Evolutionary conservation across 345 rosid species (phyloP).

Genomic region (Kernera saxatilis): DNA sequence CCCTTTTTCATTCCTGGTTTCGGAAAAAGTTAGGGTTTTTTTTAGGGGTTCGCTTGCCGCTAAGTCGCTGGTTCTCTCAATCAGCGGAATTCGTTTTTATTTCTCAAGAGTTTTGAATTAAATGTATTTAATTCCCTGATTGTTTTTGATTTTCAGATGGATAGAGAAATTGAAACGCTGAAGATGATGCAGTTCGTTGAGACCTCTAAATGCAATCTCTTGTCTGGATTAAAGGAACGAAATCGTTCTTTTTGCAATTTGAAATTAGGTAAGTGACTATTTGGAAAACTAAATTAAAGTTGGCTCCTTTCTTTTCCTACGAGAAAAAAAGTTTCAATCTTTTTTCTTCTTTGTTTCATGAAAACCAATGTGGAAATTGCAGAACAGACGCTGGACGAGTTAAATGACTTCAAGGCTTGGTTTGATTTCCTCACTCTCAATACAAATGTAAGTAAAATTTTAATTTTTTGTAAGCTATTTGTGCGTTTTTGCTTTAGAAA

Average conservation of each 20-base stretch:
- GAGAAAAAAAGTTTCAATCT: neutral
- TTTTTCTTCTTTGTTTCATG: neutral
- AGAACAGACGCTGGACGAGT: constrained; percentile 61
- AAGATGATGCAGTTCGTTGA: constrained; percentile 43
- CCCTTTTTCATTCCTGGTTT: neutral
- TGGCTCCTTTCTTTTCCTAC: neutral
- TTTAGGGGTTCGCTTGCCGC: neutral
- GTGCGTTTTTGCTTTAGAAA: neutral
- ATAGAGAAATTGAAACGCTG: constrained; percentile 31
- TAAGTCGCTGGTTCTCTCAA: neutral
- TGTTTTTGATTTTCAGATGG: constrained; percentile 35
- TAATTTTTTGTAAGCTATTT: neutral
- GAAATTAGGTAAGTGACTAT: constrained; percentile 43
- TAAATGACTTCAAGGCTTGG: constrained; percentile 55
- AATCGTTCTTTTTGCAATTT: constrained; percentile 44
- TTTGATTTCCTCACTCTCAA: constrained; percentile 43
- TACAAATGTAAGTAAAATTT: constrained; percentile 38
- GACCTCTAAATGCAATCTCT: constrained; percentile 49
- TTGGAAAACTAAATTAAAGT: neutral
- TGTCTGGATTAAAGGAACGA: constrained; percentile 51
- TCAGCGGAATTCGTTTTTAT: neutral
- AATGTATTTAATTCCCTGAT: neutral
- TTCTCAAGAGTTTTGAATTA: neutral
- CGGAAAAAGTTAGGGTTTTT: constrained; percentile 36
- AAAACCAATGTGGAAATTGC: constrained; percentile 21